phyloP scores from a whole-genome alignment of 202 grass and related monocot species.

The Setaria italica region DNA sequence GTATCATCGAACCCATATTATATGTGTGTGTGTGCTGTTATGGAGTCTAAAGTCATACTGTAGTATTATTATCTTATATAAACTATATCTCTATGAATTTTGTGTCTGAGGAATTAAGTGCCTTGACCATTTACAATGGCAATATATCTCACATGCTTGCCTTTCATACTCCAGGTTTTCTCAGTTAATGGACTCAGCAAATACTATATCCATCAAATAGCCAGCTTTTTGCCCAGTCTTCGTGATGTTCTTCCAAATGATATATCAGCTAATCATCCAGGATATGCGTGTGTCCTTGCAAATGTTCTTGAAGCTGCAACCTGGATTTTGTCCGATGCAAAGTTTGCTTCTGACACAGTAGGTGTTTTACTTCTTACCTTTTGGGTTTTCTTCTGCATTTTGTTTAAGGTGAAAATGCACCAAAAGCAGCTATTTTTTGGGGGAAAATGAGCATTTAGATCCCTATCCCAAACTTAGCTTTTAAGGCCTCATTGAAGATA shows the following conservation, averaged over 20 bases:
- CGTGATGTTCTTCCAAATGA: slow-evolving; percentile 67
- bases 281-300: slow-evolving; percentile 96
- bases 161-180: slow-evolving; percentile 72
- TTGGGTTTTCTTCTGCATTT: slow-evolving; percentile 41
- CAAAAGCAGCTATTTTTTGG: neutral
- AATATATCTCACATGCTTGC: slow-evolving; percentile 42
- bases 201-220: slow-evolving; percentile 87
- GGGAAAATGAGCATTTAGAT: neutral
- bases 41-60: neutral
- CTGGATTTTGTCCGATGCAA: slow-evolving; percentile 78
- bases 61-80: slow-evolving; percentile 23
- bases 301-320: slow-evolving; percentile 97
- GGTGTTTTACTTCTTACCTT: slow-evolving; percentile 41
- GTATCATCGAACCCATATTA: neutral
- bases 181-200: slow-evolving; percentile 69
- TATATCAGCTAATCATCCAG: slow-evolving; percentile 69
- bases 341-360: slow-evolving; percentile 80
- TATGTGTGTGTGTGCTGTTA: neutral
- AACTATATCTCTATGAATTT: neutral
- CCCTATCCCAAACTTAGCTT: neutral
- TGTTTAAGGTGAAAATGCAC: slow-evolving; percentile 14
- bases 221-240: slow-evolving; percentile 58
- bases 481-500: neutral
- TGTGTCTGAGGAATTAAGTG: slow-evolving; percentile 30
- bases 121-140: slow-evolving; percentile 16